Conservation (phyloP, 345 rosid genomes). For the Noccaea bulbosa region DNA sequence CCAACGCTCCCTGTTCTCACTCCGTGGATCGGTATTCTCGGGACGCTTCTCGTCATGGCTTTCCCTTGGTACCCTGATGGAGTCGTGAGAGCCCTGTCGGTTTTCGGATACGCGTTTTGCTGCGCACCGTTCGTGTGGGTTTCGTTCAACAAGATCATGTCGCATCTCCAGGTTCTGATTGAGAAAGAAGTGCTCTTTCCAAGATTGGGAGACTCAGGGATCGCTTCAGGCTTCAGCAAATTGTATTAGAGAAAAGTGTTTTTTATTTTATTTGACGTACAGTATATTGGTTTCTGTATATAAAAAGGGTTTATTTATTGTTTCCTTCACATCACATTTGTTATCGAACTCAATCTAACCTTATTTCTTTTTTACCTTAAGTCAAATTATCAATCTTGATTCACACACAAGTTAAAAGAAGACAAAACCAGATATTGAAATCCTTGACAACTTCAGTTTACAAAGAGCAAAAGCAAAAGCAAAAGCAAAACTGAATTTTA, state of each 20-base stretch:
- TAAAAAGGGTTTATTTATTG: slow-evolving; percentile 29
- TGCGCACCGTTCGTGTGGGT: slow-evolving; percentile 76
- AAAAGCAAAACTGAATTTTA: too few species aligned
- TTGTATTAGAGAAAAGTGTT: slow-evolving; percentile 49
- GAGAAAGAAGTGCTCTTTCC: slow-evolving; percentile 86
- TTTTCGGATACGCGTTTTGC: slow-evolving; percentile 78
- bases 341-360: slow-evolving; percentile 23
- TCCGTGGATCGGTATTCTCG: slow-evolving; percentile 70
- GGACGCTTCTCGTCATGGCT: slow-evolving; percentile 83
- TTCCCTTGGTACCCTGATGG: slow-evolving; percentile 82
- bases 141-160: slow-evolving; percentile 55
- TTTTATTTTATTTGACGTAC: slow-evolving; percentile 1
- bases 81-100: slow-evolving; percentile 66
- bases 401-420: background rate
- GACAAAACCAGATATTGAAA: too few species aligned
- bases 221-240: slow-evolving; percentile 56
- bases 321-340: slow-evolving; percentile 38
- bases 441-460: too few species aligned
- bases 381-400: background rate
- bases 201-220: slow-evolving; percentile 59
- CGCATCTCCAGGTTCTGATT: slow-evolving; percentile 66
- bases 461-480: too few species aligned
- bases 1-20: slow-evolving; percentile 65
- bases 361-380: background rate
- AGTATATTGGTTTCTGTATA: slow-evolving; percentile 37